Base-by-base conservation (phyloP, 306 rosid genomes). In the Trifolium fragiferum region DNA sequence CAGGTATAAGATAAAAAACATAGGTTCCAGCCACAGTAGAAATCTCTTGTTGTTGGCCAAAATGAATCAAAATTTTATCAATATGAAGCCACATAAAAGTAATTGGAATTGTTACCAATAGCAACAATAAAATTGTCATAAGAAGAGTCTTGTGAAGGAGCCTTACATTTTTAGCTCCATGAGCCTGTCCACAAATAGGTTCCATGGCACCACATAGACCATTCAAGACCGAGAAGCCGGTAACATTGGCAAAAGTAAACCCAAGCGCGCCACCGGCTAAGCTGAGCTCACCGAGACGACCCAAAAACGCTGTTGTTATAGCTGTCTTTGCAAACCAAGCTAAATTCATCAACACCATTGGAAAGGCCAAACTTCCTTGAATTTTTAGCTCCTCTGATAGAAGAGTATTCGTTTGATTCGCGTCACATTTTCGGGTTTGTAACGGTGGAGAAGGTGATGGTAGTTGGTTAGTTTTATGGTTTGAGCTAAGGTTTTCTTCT, bases 171-270 rank as follows among this genome's bases (percentile, higher is more conserved):
- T 81, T 89, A 3, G 95, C 98, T 3, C 98, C 97, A 61, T 74
- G 86, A 71, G 98, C 98, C 78, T 94, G 98, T 55, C 98, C 98
- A 21, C 96, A 91, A 10, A 94, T 86, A n/a, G 97, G 88, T 70
- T 94, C 98, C 96, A 94, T 94, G 80, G 97, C 92, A 18, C 81
- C 83, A 21, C 84, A 88, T 0, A 94, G 91, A 30, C 98, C 98
- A 16, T 77, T 94, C 83, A 91, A 79, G 72, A 94, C 84, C 16
- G 98, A 88, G 81, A 91, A 94, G 35, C 97, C 97, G 0, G 97
- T 94, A 75, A 94, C 97, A 53, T 94, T 94, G 1, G 97, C 95
- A 15, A 94, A 94, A n/a, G 96, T 91, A 70, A 88, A 84, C 16
- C 96, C 98, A 1, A 94, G 95, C 0, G 91, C 68, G 0, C 94